phyloP scores from a whole-genome alignment of 352 stramenopile species.

The Globisporangium carolinianum region DNA sequence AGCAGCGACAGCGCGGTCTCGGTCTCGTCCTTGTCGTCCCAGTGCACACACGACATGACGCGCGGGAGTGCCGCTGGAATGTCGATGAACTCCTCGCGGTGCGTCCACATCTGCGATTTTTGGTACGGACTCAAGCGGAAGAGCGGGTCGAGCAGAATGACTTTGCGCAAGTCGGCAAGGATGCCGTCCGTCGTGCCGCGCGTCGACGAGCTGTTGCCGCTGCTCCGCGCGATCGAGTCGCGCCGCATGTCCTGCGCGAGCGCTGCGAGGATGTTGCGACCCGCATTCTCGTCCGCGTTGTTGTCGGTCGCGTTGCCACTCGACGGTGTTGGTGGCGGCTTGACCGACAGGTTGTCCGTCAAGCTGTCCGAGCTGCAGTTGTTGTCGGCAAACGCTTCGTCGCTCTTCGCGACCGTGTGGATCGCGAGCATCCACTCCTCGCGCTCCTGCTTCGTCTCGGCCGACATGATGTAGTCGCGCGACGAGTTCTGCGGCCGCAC shows the following conservation, averaged over 20 bases:
- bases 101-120: constrained; percentile 75
- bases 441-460: constrained; percentile 85
- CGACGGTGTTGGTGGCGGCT: constrained; percentile 3
- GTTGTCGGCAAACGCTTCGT: constrained; percentile 37
- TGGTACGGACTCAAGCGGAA: constrained; percentile 79
- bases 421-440: constrained; percentile 88
- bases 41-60: constrained; percentile 76
- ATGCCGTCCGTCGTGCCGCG: constrained; percentile 28
- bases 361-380: constrained; percentile 10
- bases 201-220: constrained; percentile 42
- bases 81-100: constrained; percentile 77
- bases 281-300: constrained; percentile 42
- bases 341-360: constrained; percentile 13
- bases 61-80: constrained; percentile 65
- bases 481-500: constrained; percentile 66
- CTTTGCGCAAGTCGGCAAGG: constrained; percentile 60
- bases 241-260: constrained; percentile 37
- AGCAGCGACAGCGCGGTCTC: constrained; percentile 68
- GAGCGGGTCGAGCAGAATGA: constrained; percentile 76
- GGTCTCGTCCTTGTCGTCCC: constrained; percentile 62
- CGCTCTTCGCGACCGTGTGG: constrained; percentile 61
- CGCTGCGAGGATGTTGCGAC: constrained; percentile 44
- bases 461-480: constrained; percentile 78
- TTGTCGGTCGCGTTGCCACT: constrained; percentile 25
- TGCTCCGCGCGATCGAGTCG: constrained; percentile 51